A percentile compares a stretch with the other conserved stretches of the same genome.
These are phyloP conservation scores for Pseudozyma sp. DNA, from an alignment of 1,284 basidiomycete genomes.

Conservation along the genomic window DNA sequence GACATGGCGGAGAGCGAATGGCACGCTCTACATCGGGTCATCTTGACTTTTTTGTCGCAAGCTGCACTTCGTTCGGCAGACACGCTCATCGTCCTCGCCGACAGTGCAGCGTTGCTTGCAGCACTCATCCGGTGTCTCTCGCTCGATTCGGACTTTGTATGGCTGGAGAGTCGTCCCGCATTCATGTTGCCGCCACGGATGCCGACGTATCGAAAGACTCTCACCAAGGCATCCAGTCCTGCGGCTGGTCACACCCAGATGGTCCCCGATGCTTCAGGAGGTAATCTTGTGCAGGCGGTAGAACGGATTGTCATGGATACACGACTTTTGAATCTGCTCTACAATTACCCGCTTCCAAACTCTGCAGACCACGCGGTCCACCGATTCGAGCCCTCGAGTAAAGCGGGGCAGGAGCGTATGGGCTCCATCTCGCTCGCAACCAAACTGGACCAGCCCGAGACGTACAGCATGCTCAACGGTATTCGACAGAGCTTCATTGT, in stretches of 20 bases:
- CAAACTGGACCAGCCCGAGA: conserved; percentile 53
- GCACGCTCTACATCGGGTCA: conserved; percentile 38
- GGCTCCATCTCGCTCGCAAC: conserved; percentile 33
- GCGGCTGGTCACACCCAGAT: neutral
- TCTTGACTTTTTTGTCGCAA: conserved; percentile 45
- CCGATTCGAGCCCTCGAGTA: conserved; percentile 9
- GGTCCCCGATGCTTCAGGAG: conserved; percentile 27
- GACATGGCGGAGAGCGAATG: conserved; percentile 36
- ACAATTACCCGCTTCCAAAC: conserved; percentile 42
- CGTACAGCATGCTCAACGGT: conserved; percentile 60
- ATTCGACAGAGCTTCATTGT: conserved; percentile 60
- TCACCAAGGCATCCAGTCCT: neutral
- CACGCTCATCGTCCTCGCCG: conserved; percentile 49
- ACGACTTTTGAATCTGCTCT: conserved; percentile 55
- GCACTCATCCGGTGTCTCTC: conserved; percentile 53
- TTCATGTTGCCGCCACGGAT: conserved; percentile 27
- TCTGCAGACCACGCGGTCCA: conserved; percentile 6
- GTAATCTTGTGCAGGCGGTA: conserved; percentile 34
- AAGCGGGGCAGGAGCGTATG: conserved; percentile 24
- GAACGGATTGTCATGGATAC: conserved; percentile 56
- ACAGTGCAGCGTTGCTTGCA: conserved; percentile 52
- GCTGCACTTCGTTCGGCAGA: conserved; percentile 43
- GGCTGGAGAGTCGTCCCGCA: conserved; percentile 37
- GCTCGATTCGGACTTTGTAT: conserved; percentile 52
- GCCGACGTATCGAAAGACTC: neutral